Evolutionary conservation across 2,329 filamentous ascomycete genomes (phyloP).

Genomic region (Neonectria coccinea): DNA sequence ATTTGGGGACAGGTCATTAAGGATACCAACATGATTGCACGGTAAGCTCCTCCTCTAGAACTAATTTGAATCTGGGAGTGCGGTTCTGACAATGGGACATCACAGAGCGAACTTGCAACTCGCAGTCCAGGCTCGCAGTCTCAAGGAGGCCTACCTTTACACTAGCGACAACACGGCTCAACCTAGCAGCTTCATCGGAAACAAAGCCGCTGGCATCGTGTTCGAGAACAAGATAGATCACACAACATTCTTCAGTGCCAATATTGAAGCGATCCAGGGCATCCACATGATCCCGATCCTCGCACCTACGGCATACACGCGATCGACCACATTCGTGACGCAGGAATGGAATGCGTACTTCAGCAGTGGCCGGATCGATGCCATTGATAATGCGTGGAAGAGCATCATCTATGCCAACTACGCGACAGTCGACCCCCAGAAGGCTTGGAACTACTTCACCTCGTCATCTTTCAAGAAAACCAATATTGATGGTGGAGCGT

Average conservation of each 20-base stretch:
- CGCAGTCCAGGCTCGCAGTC: slow-evolving; percentile 77
- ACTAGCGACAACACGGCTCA: slow-evolving; percentile 74
- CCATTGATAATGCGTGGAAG: slow-evolving; percentile 82
- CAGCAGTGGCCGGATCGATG: slow-evolving; percentile 71
- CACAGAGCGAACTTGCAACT: slow-evolving; percentile 83
- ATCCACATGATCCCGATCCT: slow-evolving; percentile 87
- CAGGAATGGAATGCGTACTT: slow-evolving; percentile 90
- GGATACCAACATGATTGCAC: slow-evolving; percentile 83
- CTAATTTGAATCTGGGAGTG: background rate
- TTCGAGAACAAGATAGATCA: slow-evolving; percentile 98
- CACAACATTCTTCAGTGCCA: slow-evolving; percentile 85
- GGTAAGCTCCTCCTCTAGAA: slow-evolving; percentile 55
- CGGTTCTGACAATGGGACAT: slow-evolving; percentile 17
- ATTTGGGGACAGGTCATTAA: slow-evolving; percentile 89
- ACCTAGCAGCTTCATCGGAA: slow-evolving; percentile 81
- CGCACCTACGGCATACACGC: slow-evolving; percentile 74
- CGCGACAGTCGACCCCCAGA: slow-evolving; percentile 77
- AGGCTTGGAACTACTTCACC: slow-evolving; percentile 81
- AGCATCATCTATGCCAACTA: slow-evolving; percentile 87
- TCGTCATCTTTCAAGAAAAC: slow-evolving; percentile 71
- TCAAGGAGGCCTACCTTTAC: slow-evolving; percentile 88
- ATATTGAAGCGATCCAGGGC: slow-evolving; percentile 78
- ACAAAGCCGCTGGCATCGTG: slow-evolving; percentile 78
- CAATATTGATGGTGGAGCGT: slow-evolving; percentile 86
- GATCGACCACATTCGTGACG: slow-evolving; percentile 75